Evolutionary conservation across 2,329 filamentous ascomycete genomes (phyloP).

Genomic region (Meredithiella fracta): DNA sequence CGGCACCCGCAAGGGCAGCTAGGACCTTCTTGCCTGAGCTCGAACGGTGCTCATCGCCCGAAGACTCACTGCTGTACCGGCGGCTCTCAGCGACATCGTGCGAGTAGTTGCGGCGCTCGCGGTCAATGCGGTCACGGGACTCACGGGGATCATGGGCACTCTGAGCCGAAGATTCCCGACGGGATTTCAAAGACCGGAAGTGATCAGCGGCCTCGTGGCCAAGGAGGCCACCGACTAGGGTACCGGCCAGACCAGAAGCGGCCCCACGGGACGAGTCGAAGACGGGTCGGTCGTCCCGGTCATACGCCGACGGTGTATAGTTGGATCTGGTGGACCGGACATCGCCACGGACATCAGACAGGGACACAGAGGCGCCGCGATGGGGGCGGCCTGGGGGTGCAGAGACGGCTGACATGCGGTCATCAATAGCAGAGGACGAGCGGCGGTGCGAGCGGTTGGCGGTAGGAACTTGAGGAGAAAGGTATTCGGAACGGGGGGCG

Average conservation of each 20-base stretch:
- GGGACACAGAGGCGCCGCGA: conserved; percentile 12
- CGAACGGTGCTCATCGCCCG: conserved; percentile 14
- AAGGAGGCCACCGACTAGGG: conserved; percentile 37
- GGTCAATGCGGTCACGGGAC: conserved; percentile 17
- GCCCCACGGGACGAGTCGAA: conserved; percentile 30
- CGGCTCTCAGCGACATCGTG: neutral
- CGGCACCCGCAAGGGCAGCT: conserved; percentile 36
- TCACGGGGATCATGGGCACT: conserved; percentile 17
- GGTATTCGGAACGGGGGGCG: conserved; percentile 11
- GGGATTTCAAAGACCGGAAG: conserved; percentile 19
- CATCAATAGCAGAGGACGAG: conserved; percentile 8
- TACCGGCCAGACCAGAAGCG: conserved; percentile 35
- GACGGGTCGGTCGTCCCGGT: conserved; percentile 1
- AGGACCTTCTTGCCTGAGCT: conserved; percentile 22
- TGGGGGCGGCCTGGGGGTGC: conserved; percentile 15
- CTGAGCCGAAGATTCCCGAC: conserved; percentile 15
- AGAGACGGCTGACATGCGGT: neutral
- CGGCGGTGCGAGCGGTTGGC: conserved; percentile 17
- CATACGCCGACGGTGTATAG: conserved; percentile 25
- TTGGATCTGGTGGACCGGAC: conserved; percentile 22
- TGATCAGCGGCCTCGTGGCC: conserved; percentile 32
- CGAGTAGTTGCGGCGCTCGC: conserved; percentile 21
- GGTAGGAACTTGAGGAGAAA: conserved; percentile 17
- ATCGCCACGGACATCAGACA: conserved; percentile 12
- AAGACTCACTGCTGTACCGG: conserved; percentile 11